Base-by-base conservation (phyloP, 1,284 basidiomycete genomes). In the Meripilus lineatus region DNA sequence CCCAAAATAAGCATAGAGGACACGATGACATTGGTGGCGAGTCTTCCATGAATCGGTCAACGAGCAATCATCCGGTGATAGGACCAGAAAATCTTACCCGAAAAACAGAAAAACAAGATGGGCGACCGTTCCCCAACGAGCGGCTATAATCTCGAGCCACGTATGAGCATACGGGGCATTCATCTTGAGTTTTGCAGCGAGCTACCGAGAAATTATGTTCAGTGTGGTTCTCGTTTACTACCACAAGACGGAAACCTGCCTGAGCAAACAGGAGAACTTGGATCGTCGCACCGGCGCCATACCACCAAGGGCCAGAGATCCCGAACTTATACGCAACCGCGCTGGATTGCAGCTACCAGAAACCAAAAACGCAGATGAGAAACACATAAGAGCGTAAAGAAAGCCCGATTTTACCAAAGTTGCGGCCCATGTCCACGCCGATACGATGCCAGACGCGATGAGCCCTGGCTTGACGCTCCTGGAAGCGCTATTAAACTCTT, bases 361-460 rank as follows among this genome's bases (percentile, higher is more conserved):
- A n/a, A n/a, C n/a, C n/a, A n/a, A n/a, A n/a, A n/a, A n/a, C n/a
- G n/a, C n/a, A n/a, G n/a, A n/a, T n/a, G n/a, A n/a, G n/a, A n/a
- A n/a, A n/a, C n/a, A n/a, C n/a, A n/a, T n/a, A n/a, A n/a, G n/a
- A 30, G 46, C 38, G 23, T 40, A 49, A 15, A 45, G 25, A 34
- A 18, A 5, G 20, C 21, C 10, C 20, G n/a, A 0, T 32, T 75
- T 45, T 49, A 82, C 81, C 47, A 86, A 62, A 1, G 82, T 85
- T 13, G 84, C 85, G 2, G 84, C 84, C 84, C 84, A 92, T 15
- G 90, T 92, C 84, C 84, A 88, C 7, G 86, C 83, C 17, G 81
- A 84, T 17, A 94, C 89, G 50, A 95, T 93, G 5, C 91, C 92
- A 8, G 89, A 80, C 0, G 92, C 93, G 47, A 95, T 93, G 32